phyloP scores from a whole-genome alignment of 495 filamentous ascomycete species.

The Poronia punctata region DNA sequence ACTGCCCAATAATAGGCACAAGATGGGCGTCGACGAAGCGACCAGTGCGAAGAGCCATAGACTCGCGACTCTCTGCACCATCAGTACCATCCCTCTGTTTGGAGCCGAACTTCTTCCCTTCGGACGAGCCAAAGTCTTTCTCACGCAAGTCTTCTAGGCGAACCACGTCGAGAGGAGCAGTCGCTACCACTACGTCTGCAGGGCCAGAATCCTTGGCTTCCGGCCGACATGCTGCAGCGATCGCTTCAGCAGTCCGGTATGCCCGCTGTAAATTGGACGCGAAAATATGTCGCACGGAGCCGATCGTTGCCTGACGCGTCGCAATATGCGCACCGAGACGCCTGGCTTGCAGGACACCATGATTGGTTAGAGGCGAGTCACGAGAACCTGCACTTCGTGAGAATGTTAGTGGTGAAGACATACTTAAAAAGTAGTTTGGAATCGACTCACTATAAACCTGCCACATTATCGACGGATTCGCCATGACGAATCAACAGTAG shows the following conservation, averaged over 20 bases:
- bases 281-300: conserved; percentile 56
- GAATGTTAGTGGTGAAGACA: conserved; percentile 18
- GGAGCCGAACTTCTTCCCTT: conserved; percentile 49
- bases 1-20: conserved; percentile 44
- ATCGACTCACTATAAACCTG: conserved; percentile 56
- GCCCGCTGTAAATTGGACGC: conserved; percentile 76
- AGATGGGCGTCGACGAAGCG: conserved; percentile 57
- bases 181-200: neutral
- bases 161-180: conserved; percentile 33
- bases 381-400: conserved; percentile 62
- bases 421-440: neutral
- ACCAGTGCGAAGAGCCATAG: conserved; percentile 56
- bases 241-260: conserved; percentile 58
- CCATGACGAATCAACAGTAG: conserved; percentile 78
- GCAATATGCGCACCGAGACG: conserved; percentile 57
- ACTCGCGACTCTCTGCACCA: conserved; percentile 50
- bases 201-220: conserved; percentile 2
- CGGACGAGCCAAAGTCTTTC: conserved; percentile 64
- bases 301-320: conserved; percentile 28
- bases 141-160: conserved; percentile 55
- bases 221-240: conserved; percentile 46
- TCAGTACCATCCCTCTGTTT: conserved; percentile 4
- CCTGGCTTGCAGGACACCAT: conserved; percentile 70
- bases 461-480: conserved; percentile 84
- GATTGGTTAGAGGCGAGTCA: conserved; percentile 74